phyloP scores from a whole-genome alignment of 768 basidiomycete species.

The Collybia mongolica region DNA sequence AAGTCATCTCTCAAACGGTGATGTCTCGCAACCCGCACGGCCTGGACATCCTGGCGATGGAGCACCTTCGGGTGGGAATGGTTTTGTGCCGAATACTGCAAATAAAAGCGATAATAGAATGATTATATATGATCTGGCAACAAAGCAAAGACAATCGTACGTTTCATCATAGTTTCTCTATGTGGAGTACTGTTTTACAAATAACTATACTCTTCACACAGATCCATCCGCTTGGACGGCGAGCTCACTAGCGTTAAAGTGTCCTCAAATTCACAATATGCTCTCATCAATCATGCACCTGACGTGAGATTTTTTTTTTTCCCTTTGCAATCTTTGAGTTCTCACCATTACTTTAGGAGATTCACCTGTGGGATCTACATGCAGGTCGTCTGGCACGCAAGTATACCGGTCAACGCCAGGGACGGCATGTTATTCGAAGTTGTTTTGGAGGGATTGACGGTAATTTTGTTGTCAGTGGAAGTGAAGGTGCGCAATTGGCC shows the following conservation, averaged over 20 bases:
- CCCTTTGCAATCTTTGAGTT: constrained; percentile 8
- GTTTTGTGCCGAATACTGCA: constrained; percentile 27
- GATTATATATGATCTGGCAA: constrained; percentile 73
- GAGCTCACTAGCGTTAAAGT: constrained; percentile 89
- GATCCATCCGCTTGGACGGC: constrained; percentile 66
- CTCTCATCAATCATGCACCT: constrained; percentile 84
- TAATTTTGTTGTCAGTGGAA: constrained; percentile 90
- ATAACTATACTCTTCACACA: constrained; percentile 22
- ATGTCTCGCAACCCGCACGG: constrained; percentile 11
- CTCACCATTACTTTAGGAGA: constrained; percentile 56
- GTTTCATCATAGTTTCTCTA: constrained; percentile 26
- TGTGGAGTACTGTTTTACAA: constrained; percentile 2
- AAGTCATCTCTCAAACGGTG: constrained; percentile 17
- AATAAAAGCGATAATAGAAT: constrained; percentile 56
- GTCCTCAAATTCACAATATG: constrained; percentile 82
- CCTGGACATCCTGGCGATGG: constrained; percentile 10
- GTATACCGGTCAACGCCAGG: constrained; percentile 85
- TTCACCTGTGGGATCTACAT: constrained; percentile 83
- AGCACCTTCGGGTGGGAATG: constrained; percentile 10
- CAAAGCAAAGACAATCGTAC: constrained; percentile 68
- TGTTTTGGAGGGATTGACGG: constrained; percentile 91
- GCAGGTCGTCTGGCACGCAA: constrained; percentile 70
- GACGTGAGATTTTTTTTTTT: constrained; percentile 54
- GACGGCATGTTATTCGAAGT: constrained; percentile 82
- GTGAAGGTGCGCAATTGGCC: constrained; percentile 69